These are phyloP conservation scores for Botryotinia calthae DNA, from an alignment of 2,329 filamentous ascomycete species.

Conservation along the genomic window DNA sequence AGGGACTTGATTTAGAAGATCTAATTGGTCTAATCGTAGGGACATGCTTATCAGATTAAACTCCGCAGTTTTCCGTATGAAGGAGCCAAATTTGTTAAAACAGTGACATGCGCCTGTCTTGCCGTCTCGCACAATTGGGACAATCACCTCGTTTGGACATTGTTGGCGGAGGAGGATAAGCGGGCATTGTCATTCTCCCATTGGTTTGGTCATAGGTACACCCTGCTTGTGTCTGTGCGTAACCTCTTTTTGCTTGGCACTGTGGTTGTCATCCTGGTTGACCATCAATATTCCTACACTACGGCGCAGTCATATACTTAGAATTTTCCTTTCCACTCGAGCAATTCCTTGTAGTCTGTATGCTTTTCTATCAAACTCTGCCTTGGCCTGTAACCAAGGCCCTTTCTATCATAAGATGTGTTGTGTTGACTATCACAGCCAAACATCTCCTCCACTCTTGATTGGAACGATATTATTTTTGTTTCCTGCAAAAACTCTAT, in stretches of 20 bases:
- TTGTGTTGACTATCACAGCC: background rate
- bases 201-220: background rate
- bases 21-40: background rate
- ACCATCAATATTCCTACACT: background rate
- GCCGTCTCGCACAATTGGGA: background rate
- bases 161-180: background rate
- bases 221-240: background rate
- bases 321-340: background rate
- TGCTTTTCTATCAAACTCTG: background rate
- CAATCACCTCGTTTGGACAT: background rate
- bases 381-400: background rate
- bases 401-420: background rate
- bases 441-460: background rate
- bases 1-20: background rate
- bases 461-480: background rate
- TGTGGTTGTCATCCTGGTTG: background rate
- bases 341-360: background rate
- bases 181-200: background rate
- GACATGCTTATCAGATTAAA: background rate
- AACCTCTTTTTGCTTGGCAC: background rate
- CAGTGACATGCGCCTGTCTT: background rate
- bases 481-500: background rate
- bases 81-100: background rate
- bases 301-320: background rate
- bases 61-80: background rate